Evolutionary conservation across 148 eudicot genomes (phyloP), one percentile per base, ranked within the genome.

Genomic region (Spergularia bocconei): DNA sequence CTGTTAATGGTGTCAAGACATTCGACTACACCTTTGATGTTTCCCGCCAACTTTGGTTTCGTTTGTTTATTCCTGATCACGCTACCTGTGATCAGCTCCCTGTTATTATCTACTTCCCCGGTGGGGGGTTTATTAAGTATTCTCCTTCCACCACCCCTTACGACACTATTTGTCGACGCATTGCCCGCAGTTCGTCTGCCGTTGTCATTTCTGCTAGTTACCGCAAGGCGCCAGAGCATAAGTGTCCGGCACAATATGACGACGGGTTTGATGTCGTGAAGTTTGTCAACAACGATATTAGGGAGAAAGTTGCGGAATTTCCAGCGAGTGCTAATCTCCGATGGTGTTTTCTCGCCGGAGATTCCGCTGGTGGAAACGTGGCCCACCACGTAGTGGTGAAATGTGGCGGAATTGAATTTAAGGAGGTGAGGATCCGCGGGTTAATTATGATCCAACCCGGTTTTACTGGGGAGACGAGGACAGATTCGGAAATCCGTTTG

Each of bases 401-500:
- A 47, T 75, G 78, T 15, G 48, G 52, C 7, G 76, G 41, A 36
- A 48, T 41, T 33, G 63, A 63, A 0, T 77, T 86, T 17, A 16
- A 69, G 80, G 38, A 48, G 54, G 51, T 86, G 16, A 78, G 44
- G 44, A 70, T 84, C 13, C 17, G 58, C 0, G 89, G 89, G n/a
- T 15, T 82, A 13, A 67, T 82, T 13, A 55, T 60, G 17, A 48
- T 84, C 33, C 87, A 84, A 36, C 86, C 86, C 12, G 82, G 73
- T 75, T 86, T 80, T 33, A 86, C 87, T 16, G 85, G 87, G 16
- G 83, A 82, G n/a, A 79, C 72, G 71, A 78, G 87, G 60, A 84
- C 84, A 0, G 77, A 78, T 14, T 79, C 87, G 62, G 89, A 86
- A 67, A 68, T 65, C 59, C 78, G 65, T 10, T 20, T 74, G 9